These are phyloP conservation scores for Fusarium ambrosium DNA, from an alignment of 2,329 filamentous ascomycete genomes.

Conservation along the genomic window DNA sequence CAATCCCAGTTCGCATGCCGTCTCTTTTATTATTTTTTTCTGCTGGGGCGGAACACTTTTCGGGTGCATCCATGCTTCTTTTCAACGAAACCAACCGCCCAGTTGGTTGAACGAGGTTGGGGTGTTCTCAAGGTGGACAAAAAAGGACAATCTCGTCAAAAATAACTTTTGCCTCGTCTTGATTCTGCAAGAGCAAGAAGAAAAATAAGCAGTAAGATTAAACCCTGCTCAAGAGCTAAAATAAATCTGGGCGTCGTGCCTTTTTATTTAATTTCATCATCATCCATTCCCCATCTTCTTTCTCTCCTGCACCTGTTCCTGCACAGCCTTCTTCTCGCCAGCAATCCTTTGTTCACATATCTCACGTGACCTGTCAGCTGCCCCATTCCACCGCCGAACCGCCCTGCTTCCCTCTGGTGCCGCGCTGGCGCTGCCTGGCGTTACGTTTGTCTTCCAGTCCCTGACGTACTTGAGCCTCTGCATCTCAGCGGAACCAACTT, in stretches of 20 bases:
- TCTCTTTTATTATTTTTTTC: not conserved
- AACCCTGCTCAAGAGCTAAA: not conserved
- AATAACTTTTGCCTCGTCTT: not conserved
- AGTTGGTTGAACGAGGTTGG: not conserved
- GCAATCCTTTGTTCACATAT: conserved; percentile 24
- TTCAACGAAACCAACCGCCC: not conserved
- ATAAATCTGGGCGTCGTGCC: not conserved
- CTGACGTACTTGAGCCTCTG: conserved; percentile 54
- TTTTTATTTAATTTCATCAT: conserved; percentile 4
- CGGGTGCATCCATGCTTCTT: not conserved
- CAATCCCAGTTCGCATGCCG: not conserved
- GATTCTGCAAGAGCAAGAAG: not conserved
- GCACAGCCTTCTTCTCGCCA: conserved; percentile 15
- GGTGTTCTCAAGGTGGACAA: not conserved
- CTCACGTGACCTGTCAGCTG: conserved; percentile 50
- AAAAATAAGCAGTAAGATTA: conserved; percentile 2
- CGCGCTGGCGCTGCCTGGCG: conserved; percentile 48
- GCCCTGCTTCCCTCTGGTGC: conserved; percentile 28
- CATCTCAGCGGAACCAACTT: conserved; percentile 45
- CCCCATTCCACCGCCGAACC: conserved; percentile 40
- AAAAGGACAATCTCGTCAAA: not conserved
- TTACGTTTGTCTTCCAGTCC: conserved; percentile 48
- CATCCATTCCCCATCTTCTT: not conserved
- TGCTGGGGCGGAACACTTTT: not conserved
- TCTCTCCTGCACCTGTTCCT: conserved; percentile 1